Base-by-base conservation (phyloP, 371 early-diverging fungal genomes). In the Lichtheimia corymbifera region DNA sequence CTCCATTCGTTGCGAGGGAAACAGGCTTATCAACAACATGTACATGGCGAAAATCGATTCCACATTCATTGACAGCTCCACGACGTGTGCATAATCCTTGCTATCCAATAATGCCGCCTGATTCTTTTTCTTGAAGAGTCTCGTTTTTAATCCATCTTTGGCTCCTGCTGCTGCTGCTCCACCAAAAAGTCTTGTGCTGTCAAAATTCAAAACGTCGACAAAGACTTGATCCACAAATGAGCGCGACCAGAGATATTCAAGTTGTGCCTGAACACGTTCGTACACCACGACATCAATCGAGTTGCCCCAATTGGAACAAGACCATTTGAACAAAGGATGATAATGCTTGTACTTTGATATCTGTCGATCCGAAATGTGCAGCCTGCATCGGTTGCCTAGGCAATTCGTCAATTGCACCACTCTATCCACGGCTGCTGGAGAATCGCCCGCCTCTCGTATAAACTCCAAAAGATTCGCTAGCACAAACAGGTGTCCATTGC, bases 241-340 rank as follows among this genome's bases (percentile, higher is more conserved):
- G 0, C 83, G 74, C 30, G 79, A 80, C 87, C 90, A 87, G 2
- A 88, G 59, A 28, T 76, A 78, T 25, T 83, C 84, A 4, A 90
- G 53, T 51, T 84, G 85, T 5, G 13, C 40, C 18, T 62, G 55
- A 6, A 83, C 69, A n/a, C 61, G 53, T 30, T 72, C 78, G 58
- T 73, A 80, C 2, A 85, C 78, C 13, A 65, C 45, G 2, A 70
- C 63, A 18, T 79, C 67, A 12, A 85, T 66, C 5, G 67, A 55
- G 25, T 80, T 78, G 52, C 84, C 83, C 62, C 70, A 71, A 4
- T 42, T 41, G 0, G 70, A 63, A 14, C 57, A 53, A 14, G 84
- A 76, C 90, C 91, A 90, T 58, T 82, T 82, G 30, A 90, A 88
- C 3, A 90, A 41, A 13, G 88, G 85, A 60, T 90, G 91, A 58